Base-by-base conservation (phyloP, 2,329 filamentous ascomycete genomes). In the Fragosphaeria purpurea region DNA sequence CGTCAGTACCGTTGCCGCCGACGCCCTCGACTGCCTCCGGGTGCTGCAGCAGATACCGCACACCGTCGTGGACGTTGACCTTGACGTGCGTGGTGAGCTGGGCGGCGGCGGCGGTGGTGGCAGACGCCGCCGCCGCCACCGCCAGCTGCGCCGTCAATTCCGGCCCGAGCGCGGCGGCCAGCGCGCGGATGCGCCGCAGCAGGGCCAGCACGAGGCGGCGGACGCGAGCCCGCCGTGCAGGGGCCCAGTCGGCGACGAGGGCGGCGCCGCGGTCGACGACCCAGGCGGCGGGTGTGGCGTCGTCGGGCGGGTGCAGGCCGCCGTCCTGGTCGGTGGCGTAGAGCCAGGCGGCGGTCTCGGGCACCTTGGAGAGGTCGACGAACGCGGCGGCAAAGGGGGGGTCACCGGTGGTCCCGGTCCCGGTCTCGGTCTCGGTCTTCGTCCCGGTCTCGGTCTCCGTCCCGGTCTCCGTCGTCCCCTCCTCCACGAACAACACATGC, bases 331-430 rank as follows among this genome's bases (percentile, higher is more conserved):
- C 59, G 0, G 73, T 74, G 1, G 70, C 72, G 62, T 82, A 86
- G 1, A 86, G 59, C 75, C 78, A 85, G 34, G 80, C 67, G 54
- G 85, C 76, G 0, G 83, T 86, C 60, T 85, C 82, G 0, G 78
- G 79, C 0, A 73, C 71, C 49, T 70, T 71, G 4, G 74, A 74
- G 22, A 82, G 70, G 62, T 87, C 83, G 6, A 83, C 60, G 59
- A 81, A 85, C 0, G 76, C 78, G 1, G 75, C 76, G 1, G 74
- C 72, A 59, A 85, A 81, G 10, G 62, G 53, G 9, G 35, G 13
- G 8, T 13, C 43, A 12, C 13, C 3, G 6, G 8, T 6, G 34
- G 33, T 34, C 2, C 5, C 44, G 33, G 43, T 39, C 7, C 40
- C 13, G 59, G 65, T 68, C 6, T 50, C 12, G 5, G 12, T 11